These are phyloP conservation scores for Pseudocohnilembus persalinus DNA, from an alignment of 169 alveolate species.

Conservation along the genomic window DNA sequence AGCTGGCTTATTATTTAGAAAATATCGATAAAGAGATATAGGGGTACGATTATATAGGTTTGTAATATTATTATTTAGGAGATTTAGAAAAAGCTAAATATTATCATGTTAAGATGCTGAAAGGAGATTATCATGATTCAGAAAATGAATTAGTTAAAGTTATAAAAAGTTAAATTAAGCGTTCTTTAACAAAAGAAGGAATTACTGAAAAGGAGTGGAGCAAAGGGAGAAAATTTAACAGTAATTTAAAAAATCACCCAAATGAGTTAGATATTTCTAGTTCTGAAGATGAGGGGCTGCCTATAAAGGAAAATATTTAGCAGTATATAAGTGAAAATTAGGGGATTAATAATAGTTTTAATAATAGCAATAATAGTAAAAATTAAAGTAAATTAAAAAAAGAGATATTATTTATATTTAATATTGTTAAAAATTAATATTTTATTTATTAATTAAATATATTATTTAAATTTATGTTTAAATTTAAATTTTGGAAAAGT, in stretches of 20 bases:
- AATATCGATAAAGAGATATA: slow-evolving; percentile 54
- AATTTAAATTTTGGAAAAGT: no score
- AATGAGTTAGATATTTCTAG: neutral
- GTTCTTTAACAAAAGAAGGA: neutral
- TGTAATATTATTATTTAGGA: slow-evolving; percentile 67
- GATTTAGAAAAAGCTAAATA: slow-evolving; percentile 65
- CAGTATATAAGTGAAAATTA: no score
- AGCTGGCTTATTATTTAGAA: slow-evolving; percentile 62
- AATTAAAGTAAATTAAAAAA: no score
- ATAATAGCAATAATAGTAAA: neutral
- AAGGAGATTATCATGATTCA: slow-evolving; percentile 34
- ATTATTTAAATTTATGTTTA: neutral
- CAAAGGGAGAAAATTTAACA: neutral
- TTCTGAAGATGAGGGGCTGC: neutral
- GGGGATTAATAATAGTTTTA: neutral
- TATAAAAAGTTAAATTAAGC: neutral
- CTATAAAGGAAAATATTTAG: neutral
- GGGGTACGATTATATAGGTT: slow-evolving; percentile 68
- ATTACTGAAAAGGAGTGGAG: neutral
- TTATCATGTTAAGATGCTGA: slow-evolving; percentile 62
- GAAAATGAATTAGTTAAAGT: neutral
- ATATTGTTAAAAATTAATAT: no score
- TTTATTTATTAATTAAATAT: no score
- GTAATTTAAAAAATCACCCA: neutral
- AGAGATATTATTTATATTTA: no score